These are phyloP conservation scores for Colletotrichum sp. DNA, from an alignment of 2,329 filamentous ascomycete genomes.

Conservation along the genomic window DNA sequence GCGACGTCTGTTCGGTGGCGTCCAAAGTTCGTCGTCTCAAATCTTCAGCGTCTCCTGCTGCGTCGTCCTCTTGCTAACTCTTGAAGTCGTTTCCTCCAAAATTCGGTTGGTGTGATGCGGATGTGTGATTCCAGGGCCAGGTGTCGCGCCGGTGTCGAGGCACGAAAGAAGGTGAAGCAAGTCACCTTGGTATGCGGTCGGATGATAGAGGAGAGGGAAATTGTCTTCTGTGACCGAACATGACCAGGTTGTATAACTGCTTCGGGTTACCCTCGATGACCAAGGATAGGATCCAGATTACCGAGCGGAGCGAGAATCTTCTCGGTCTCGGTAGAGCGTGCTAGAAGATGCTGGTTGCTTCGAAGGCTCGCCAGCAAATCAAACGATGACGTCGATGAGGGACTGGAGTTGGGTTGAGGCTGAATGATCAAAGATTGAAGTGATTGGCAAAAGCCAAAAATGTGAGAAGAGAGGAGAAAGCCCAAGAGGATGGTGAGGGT, in stretches of 20 bases:
- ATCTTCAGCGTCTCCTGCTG: slow-evolving; percentile 14
- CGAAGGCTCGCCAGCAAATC: slow-evolving; percentile 27
- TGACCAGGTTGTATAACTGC: slow-evolving; percentile 45
- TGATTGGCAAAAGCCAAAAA: slow-evolving; percentile 45
- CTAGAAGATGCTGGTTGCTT: slow-evolving; percentile 33
- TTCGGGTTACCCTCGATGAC: slow-evolving; percentile 36
- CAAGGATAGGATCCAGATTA: slow-evolving; percentile 28
- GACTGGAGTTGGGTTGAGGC: background rate
- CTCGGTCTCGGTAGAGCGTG: slow-evolving; percentile 27
- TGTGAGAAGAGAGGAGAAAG: slow-evolving; percentile 28
- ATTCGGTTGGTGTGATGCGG: slow-evolving; percentile 18
- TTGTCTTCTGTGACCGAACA: slow-evolving; percentile 62
- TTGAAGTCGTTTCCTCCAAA: slow-evolving; percentile 13
- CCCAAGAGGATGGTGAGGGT: slow-evolving; percentile 24
- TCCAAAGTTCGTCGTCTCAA: slow-evolving; percentile 21
- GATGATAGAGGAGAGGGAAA: slow-evolving; percentile 60
- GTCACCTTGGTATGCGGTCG: slow-evolving; percentile 69
- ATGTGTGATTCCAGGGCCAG: slow-evolving; percentile 22
- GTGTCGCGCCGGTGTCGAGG: slow-evolving; percentile 52
- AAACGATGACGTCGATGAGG: background rate
- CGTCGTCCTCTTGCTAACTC: slow-evolving; percentile 17
- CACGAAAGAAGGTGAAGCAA: slow-evolving; percentile 51
- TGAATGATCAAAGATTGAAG: slow-evolving; percentile 15
- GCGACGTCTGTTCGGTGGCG: slow-evolving; percentile 33
- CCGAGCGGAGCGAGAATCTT: slow-evolving; percentile 28